These are phyloP conservation scores for Hygrophila difformis DNA, from an alignment of 257 asterid species.

Conservation along the genomic window DNA sequence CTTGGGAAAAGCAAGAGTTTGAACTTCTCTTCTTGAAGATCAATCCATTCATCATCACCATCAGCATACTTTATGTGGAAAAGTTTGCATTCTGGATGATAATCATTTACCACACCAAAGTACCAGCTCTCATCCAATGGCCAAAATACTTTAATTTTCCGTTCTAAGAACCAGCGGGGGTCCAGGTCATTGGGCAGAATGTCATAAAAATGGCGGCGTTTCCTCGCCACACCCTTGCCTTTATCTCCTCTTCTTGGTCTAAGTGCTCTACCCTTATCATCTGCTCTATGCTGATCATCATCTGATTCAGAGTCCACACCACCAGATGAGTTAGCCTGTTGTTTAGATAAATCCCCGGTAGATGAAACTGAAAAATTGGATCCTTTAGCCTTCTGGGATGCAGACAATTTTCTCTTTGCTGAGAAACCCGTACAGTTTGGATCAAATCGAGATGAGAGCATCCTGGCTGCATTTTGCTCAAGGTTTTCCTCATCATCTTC, in stretches of 20 bases:
- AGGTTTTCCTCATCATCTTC: conserved; percentile 84
- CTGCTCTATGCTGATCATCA: conserved; percentile 14
- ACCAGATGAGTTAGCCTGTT: conserved; percentile 27
- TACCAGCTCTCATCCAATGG: conserved; percentile 84
- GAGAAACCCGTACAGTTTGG: conserved; percentile 72
- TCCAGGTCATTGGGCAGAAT: conserved; percentile 41
- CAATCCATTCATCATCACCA: conserved; percentile 72
- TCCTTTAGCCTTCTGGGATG: conserved; percentile 29
- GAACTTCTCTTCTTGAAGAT: conserved; percentile 62
- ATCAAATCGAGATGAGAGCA: conserved; percentile 84
- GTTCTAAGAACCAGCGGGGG: conserved; percentile 46
- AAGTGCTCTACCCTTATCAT: conserved; percentile 31
- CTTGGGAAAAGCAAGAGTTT: conserved; percentile 67
- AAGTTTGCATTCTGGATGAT: conserved; percentile 46
- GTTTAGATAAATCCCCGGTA: conserved; percentile 24
- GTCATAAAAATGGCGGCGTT: conserved; percentile 75
- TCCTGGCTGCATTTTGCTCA: conserved; percentile 77
- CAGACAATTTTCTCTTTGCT: conserved; percentile 30
- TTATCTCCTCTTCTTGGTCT: conserved; percentile 56
- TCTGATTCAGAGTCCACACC: conserved; percentile 29
- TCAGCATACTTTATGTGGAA: conserved; percentile 77
- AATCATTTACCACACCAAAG: conserved; percentile 54
- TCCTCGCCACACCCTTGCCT: conserved; percentile 41
- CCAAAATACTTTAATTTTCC: conserved; percentile 69
- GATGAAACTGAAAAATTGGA: conserved; percentile 33